These are phyloP conservation scores for Globisporangium splendens DNA, from an alignment of 352 stramenopile genomes.

Conservation along the genomic window DNA sequence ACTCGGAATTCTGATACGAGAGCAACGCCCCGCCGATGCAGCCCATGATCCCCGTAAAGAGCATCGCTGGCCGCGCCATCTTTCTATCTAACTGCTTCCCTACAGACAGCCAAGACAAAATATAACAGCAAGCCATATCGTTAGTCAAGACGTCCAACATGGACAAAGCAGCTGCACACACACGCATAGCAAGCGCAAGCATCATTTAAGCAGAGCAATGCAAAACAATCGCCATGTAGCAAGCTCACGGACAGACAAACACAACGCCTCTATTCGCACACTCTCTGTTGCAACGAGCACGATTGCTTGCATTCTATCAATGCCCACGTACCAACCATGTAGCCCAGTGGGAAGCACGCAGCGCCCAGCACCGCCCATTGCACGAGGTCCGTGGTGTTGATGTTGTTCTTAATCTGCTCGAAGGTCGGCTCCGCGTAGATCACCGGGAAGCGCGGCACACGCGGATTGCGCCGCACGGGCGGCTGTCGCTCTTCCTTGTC, in stretches of 20 bases:
- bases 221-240: too few relatives aligned
- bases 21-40: slow-evolving; percentile 73
- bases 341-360: slow-evolving; percentile 62
- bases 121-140: neutral
- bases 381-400: slow-evolving; percentile 41
- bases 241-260: neutral
- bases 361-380: slow-evolving; percentile 40
- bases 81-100: slow-evolving; percentile 54
- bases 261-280: neutral
- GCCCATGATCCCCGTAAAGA: slow-evolving; percentile 69
- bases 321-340: slow-evolving; percentile 53
- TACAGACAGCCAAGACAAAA: slow-evolving; percentile 14
- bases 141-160: too few relatives aligned
- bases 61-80: slow-evolving; percentile 66
- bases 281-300: neutral
- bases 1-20: slow-evolving; percentile 80
- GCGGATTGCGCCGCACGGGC: slow-evolving; percentile 53
- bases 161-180: too few relatives aligned
- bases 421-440: slow-evolving; percentile 59
- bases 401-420: slow-evolving; percentile 54
- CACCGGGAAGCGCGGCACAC: slow-evolving; percentile 62
- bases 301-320: too few relatives aligned
- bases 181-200: too few relatives aligned
- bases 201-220: too few relatives aligned
- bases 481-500: slow-evolving; percentile 25